Evolutionary conservation across 2,329 filamentous ascomycete genomes (phyloP).

Genomic region (Beauveria pseudobassiana): DNA sequence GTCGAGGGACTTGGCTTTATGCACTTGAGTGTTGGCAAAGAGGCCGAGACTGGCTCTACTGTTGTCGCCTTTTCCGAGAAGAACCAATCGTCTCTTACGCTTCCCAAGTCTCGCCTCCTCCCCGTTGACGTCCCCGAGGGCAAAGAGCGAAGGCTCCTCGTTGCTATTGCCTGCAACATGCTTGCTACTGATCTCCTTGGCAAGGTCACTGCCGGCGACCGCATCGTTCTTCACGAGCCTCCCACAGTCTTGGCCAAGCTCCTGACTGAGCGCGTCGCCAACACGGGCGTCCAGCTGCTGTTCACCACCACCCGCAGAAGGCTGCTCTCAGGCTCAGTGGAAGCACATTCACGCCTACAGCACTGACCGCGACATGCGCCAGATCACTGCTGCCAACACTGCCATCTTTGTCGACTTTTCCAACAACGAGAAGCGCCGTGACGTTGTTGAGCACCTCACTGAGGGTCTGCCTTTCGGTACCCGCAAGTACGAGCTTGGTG

Average conservation of each 20-base stretch:
- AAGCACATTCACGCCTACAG: slow-evolving; percentile 10
- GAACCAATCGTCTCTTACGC: slow-evolving; percentile 5
- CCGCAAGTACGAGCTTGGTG: slow-evolving; percentile 8
- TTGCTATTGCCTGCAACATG: slow-evolving; percentile 10
- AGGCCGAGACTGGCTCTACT: slow-evolving; percentile 3
- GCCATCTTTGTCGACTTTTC: slow-evolving; percentile 10
- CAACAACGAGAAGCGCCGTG: slow-evolving; percentile 5
- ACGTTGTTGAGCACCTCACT: slow-evolving; percentile 9
- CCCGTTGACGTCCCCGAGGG: slow-evolving; percentile 7
- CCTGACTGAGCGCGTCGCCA: slow-evolving; percentile 1
- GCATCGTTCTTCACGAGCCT: slow-evolving; percentile 11
- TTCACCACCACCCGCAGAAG: slow-evolving; percentile 10
- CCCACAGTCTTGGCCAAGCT: slow-evolving; percentile 6
- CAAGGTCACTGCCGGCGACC: slow-evolving; percentile 5
- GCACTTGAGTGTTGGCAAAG: slow-evolving; percentile 7
- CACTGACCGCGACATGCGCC: slow-evolving; percentile 8
- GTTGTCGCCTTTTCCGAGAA: slow-evolving; percentile 9
- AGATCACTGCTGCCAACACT: slow-evolving; percentile 9
- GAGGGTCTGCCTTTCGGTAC: slow-evolving; percentile 10
- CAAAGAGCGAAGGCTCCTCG: slow-evolving; percentile 3
- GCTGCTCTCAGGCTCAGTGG: slow-evolving; percentile 8
- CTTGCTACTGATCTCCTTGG: slow-evolving; percentile 5
- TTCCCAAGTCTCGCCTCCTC: slow-evolving; percentile 9
- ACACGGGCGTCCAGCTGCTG: slow-evolving; percentile 5
- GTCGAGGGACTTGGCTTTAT: slow-evolving; percentile 10